A percentile compares a stretch with the other conserved stretches of the same genome.
Conservation (phyloP, 257 asterid species). For the Penstemon eatonii region DNA sequence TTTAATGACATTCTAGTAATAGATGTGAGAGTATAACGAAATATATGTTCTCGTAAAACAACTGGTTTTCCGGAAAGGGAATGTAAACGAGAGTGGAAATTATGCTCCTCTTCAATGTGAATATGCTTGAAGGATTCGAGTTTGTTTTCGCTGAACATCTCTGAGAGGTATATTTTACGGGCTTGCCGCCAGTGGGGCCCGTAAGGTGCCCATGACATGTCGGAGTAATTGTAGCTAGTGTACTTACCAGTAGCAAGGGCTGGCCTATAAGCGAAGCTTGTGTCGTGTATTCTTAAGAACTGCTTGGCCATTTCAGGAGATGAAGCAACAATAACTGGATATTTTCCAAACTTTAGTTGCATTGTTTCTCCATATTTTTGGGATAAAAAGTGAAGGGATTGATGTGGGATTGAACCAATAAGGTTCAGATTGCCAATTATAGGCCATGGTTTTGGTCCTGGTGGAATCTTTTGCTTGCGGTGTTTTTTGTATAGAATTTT, state of each 20-base stretch:
- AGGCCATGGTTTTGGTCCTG: conserved; percentile 36
- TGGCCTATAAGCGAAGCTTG: conserved; percentile 40
- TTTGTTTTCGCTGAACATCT: too few species aligned
- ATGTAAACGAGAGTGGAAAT: conserved; percentile 27
- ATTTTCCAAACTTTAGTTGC: conserved; percentile 28
- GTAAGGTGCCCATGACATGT: conserved; percentile 39
- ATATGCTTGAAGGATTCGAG: too few species aligned
- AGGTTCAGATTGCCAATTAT: conserved; percentile 30
- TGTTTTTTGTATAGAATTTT: neutral
- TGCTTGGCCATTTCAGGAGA: conserved; percentile 44
- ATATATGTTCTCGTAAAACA: conserved; percentile 27
- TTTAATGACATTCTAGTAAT: conserved; percentile 30
- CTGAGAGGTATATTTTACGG: too few species aligned
- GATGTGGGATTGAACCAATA: conserved; percentile 30
- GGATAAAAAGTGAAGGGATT: neutral
- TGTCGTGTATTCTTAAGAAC: conserved; percentile 37
- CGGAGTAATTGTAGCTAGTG: conserved; percentile 29
- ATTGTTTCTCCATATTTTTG: conserved; percentile 28
- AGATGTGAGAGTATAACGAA: conserved; percentile 17
- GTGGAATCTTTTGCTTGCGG: conserved; percentile 11
- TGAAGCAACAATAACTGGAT: conserved; percentile 30
- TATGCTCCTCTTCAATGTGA: too few species aligned
- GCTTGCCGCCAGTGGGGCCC: conserved; percentile 35
- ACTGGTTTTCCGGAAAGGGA: conserved; percentile 35
- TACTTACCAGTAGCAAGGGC: conserved; percentile 38